Conservation (phyloP, 139 green algal species). For the Chlamydomonas urium region DNA sequence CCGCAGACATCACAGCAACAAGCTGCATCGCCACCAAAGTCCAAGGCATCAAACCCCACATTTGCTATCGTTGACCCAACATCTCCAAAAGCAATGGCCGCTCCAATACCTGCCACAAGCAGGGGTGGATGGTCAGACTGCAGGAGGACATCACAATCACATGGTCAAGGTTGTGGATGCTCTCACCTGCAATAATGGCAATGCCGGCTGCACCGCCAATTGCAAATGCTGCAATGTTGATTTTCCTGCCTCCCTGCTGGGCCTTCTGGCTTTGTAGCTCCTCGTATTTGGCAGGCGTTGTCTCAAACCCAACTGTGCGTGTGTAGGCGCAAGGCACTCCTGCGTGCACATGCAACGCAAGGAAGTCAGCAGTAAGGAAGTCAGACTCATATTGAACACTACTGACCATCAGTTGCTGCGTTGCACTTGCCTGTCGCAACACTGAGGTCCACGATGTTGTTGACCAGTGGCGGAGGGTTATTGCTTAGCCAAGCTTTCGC, state of each 20-base stretch:
- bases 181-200: slow-evolving; percentile 33
- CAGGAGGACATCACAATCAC: neutral
- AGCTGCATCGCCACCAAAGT: slow-evolving; percentile 16
- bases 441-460: slow-evolving; percentile 31
- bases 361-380: no score
- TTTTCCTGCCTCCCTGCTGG: slow-evolving; percentile 22
- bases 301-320: slow-evolving; percentile 55
- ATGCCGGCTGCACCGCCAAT: slow-evolving; percentile 45
- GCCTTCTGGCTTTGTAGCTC: slow-evolving; percentile 20
- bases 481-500: slow-evolving; percentile 21
- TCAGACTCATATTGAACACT: no score
- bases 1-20: slow-evolving; percentile 10
- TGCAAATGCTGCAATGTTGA: slow-evolving; percentile 33
- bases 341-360: no score
- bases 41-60: slow-evolving; percentile 11
- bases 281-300: slow-evolving; percentile 26
- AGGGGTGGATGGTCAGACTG: neutral
- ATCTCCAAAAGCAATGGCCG: slow-evolving; percentile 45
- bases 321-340: slow-evolving; percentile 50
- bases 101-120: slow-evolving; percentile 17
- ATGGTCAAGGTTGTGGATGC: neutral
- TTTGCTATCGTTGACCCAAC: slow-evolving; percentile 34
- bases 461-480: slow-evolving; percentile 13
- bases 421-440: slow-evolving; percentile 18
- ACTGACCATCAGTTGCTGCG: no score